Base-by-base conservation (phyloP, 306 rosid species). In the Quercus mongolica region DNA sequence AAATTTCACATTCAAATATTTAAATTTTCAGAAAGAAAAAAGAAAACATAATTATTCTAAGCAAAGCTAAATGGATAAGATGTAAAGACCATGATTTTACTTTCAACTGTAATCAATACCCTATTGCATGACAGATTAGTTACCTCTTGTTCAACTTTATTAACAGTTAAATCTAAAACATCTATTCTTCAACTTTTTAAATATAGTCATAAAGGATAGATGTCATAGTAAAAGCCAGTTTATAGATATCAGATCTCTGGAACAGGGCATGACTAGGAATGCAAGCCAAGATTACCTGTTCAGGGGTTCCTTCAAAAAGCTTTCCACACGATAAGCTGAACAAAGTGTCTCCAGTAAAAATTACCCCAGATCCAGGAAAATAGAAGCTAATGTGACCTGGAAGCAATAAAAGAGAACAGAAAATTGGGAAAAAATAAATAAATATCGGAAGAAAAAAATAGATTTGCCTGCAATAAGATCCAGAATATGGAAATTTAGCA, bases 311-410 rank as follows among this genome's bases (percentile, higher is more conserved):
- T 88, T 94, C 98, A 80, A 94, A 92, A 81, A 94, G 91, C 81
- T 92, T 94, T 80, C 97, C 97, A 59, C 98, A 94, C 21, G 98
- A 94, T 87, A 94, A 88, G 89, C 97, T 94, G 86, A 94, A 94
- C 84, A 94, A 77, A 67, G 97, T 90, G 82, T 94, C 98, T 26
- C 98, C 97, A 1, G 96, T 88, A 75, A 94, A 94, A 58, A 94
- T 81, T 80, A 91, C 86, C 20, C 85, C 88, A 9, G 96, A 87
- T 80, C 91, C 91, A 44, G 96, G 96, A 87, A 92, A 90, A 79
- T 89, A 89, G 85, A 92, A 94, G 89, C 98, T 90, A 62, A 94
- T 85, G 83, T 94, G 98, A 71, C 98, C 98, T 94, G 89, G 78
- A 74, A 33, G 52, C 73, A 72, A 20, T 14, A 73, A 26, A 84